These are phyloP conservation scores for Cordia subcordata DNA, from an alignment of 257 asterid genomes.

Conservation along the genomic window DNA sequence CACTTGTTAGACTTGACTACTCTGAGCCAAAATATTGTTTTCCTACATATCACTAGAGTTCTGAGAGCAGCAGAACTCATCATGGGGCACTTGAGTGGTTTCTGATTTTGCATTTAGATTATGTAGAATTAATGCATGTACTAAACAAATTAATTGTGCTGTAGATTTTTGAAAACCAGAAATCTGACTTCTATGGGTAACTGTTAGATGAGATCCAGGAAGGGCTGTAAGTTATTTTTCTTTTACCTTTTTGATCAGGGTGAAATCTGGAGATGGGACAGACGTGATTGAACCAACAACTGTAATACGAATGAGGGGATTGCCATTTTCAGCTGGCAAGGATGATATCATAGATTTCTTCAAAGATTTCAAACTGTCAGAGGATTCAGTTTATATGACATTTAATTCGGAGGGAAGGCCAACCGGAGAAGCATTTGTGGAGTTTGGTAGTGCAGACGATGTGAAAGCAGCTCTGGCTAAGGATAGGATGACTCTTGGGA, in stretches of 20 bases:
- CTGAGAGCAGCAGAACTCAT: too few species aligned
- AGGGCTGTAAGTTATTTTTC: slow-evolving; percentile 6
- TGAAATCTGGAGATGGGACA: slow-evolving; percentile 53
- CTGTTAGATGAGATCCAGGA: background rate
- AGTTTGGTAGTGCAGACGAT: slow-evolving; percentile 61
- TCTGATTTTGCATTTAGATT: too few species aligned
- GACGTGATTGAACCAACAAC: slow-evolving; percentile 53
- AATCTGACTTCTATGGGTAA: background rate
- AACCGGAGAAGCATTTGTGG: slow-evolving; percentile 92
- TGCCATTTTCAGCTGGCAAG: slow-evolving; percentile 92
- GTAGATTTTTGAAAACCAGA: too few species aligned
- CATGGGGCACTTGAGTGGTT: too few species aligned
- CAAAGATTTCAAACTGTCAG: slow-evolving; percentile 51
- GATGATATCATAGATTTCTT: slow-evolving; percentile 83
- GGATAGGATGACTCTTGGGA: slow-evolving; percentile 93
- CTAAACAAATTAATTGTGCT: too few species aligned
- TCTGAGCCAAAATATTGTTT: too few species aligned
- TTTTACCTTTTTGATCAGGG: slow-evolving; percentile 26
- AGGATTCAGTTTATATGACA: slow-evolving; percentile 59
- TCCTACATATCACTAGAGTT: too few species aligned
- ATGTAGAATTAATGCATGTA: too few species aligned
- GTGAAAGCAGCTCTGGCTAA: slow-evolving; percentile 74
- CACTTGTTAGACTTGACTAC: too few species aligned
- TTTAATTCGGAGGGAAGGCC: slow-evolving; percentile 66
- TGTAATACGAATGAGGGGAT: slow-evolving; percentile 69